These are phyloP conservation scores for Ceriops zippeliana DNA, from an alignment of 345 rosid genomes.

Conservation along the genomic window DNA sequence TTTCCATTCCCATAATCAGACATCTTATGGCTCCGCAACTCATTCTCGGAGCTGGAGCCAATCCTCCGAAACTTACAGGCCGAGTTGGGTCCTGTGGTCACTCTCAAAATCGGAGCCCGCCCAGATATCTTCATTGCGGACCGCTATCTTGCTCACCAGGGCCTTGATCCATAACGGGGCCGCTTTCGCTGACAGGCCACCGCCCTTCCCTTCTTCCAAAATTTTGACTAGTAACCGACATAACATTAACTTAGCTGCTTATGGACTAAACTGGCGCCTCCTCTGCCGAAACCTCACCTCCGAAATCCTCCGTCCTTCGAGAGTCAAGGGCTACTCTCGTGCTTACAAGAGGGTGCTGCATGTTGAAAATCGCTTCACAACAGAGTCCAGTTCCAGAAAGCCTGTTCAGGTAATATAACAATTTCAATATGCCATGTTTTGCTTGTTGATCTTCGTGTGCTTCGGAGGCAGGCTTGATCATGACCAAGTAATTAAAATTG, in stretches of 20 bases:
- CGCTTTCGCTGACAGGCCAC: constrained; percentile 10
- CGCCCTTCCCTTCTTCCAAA: neutral
- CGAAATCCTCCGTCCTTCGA: constrained; percentile 18
- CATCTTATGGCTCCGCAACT: constrained; percentile 4
- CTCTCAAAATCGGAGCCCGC: constrained; percentile 16
- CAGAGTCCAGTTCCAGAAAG: constrained; percentile 4
- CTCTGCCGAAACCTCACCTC: constrained; percentile 24
- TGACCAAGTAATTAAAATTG: constrained; percentile 8
- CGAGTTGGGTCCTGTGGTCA: constrained; percentile 10
- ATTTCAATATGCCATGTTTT: constrained; percentile 18
- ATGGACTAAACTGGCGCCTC: constrained; percentile 21
- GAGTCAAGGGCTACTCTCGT: constrained; percentile 12
- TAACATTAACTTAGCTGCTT: neutral
- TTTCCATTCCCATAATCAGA: constrained; percentile 11
- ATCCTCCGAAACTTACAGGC: constrained; percentile 5
- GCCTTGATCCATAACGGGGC: constrained; percentile 19
- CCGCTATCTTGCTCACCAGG: constrained; percentile 15
- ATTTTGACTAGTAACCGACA: neutral
- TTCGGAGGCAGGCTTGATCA: constrained; percentile 18
- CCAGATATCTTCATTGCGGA: constrained; percentile 18
- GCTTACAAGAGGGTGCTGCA: constrained; percentile 14
- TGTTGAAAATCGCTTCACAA: neutral
- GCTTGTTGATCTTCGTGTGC: constrained; percentile 16
- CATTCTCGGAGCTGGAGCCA: neutral
- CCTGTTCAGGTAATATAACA: neutral